Conservation (phyloP, 768 basidiomycete species). For the Hortiboletus campestris region DNA sequence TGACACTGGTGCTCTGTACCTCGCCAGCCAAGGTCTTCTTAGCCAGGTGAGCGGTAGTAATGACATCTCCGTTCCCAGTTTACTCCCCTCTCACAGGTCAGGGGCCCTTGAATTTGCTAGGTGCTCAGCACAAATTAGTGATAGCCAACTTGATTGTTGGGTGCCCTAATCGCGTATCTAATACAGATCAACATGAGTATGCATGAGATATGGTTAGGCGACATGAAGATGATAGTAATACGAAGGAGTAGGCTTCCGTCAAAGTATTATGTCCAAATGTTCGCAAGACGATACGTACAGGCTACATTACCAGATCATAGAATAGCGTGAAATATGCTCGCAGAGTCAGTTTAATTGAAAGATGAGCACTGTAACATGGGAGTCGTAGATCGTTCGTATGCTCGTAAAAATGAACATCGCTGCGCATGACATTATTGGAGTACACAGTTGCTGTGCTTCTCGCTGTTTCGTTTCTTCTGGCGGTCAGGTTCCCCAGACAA, state of each 20-base stretch:
- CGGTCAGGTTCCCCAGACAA: conserved; percentile 15
- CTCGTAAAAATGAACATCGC: not conserved
- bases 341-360: not conserved
- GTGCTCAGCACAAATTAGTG: not conserved
- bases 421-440: conserved; percentile 22
- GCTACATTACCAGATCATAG: conserved; percentile 21
- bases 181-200: conserved; percentile 14
- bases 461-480: conserved; percentile 29
- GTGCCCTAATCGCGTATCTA: conserved; percentile 1
- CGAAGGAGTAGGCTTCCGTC: not conserved
- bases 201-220: not conserved
- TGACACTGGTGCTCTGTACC: conserved; percentile 62
- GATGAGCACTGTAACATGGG: not conserved
- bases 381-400: conserved; percentile 5
- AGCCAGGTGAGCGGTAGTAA: conserved; percentile 4
- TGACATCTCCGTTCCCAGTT: not conserved
- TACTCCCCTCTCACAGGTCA: not conserved
- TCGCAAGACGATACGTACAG: not conserved
- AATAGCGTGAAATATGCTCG: conserved; percentile 12
- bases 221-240: not conserved
- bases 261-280: conserved; percentile 13
- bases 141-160: not conserved
- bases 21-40: conserved; percentile 53
- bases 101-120: not conserved
- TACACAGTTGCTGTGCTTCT: conserved; percentile 25